Evolutionary conservation across 2,329 filamentous ascomycete species (phyloP).

Genomic region (Parasarocladium wereldwijsianum): DNA sequence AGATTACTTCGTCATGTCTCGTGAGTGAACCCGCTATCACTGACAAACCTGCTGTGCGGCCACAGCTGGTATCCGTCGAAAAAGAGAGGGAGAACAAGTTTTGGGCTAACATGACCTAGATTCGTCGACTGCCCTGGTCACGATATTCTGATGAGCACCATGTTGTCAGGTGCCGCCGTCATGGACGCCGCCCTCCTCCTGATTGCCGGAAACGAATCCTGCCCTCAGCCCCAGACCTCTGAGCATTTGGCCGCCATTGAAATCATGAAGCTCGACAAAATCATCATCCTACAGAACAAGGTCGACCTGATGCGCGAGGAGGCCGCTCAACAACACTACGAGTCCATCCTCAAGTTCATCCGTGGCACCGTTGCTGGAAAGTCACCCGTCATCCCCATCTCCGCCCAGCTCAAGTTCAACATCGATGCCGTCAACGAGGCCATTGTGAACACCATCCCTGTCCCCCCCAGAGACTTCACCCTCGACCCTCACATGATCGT

Average conservation of each 20-base stretch:
- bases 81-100: constrained; percentile 2
- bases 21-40: constrained; percentile 32
- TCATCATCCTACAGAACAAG: constrained; percentile 99
- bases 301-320: constrained; percentile 97
- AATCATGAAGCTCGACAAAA: constrained; percentile 99
- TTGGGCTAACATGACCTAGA: constrained; percentile 24
- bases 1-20: constrained; percentile 82
- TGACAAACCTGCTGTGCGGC: neutral
- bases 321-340: constrained; percentile 82
- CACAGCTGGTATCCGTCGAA: too few species aligned
- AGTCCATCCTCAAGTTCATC: constrained; percentile 97
- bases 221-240: constrained; percentile 94
- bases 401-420: constrained; percentile 98
- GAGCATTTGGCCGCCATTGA: constrained; percentile 98
- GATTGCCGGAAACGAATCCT: constrained; percentile 96
- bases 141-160: constrained; percentile 99
- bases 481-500: constrained; percentile 96
- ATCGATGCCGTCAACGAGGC: constrained; percentile 96
- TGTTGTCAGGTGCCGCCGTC: constrained; percentile 98
- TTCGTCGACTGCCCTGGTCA: constrained; percentile 98
- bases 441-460: constrained; percentile 87
- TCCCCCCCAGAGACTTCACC: constrained; percentile 81
- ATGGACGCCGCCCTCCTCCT: constrained; percentile 96
- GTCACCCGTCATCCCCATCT: constrained; percentile 89
- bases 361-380: constrained; percentile 92